phyloP scores from a whole-genome alignment of 441 rosid genomes.

The Lagerstroemia fauriei region DNA sequence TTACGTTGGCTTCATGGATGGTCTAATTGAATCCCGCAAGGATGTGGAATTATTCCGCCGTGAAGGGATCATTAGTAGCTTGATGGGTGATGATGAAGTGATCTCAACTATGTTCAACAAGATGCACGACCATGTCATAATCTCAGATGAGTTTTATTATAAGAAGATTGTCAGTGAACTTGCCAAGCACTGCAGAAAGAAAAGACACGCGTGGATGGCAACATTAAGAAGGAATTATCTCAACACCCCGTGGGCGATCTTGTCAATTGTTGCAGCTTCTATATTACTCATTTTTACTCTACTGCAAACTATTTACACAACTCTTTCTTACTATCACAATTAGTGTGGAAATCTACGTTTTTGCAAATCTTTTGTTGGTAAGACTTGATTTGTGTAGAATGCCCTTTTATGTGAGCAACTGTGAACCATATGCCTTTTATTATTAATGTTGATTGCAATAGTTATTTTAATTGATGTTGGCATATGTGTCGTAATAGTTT shows the following conservation, averaged over 20 bases:
- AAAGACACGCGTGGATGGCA: constrained; percentile 11
- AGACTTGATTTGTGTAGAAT: no score
- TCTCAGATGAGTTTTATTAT: neutral
- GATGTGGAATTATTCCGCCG: constrained; percentile 26
- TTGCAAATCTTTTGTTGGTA: no score
- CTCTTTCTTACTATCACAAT: neutral
- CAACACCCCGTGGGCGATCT: constrained; percentile 10
- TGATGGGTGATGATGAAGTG: constrained; percentile 14
- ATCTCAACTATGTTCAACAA: constrained; percentile 16
- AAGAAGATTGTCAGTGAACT: neutral
- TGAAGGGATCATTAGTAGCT: constrained; percentile 6
- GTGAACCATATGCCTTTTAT: no score
- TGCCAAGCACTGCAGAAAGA: neutral
- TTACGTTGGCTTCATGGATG: constrained; percentile 15
- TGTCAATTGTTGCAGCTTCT: neutral
- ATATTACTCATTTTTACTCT: neutral
- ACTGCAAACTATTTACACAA: neutral
- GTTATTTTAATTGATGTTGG: no score
- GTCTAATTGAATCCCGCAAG: constrained; percentile 13
- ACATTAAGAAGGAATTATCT: constrained; percentile 21
- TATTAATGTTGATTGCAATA: no score
- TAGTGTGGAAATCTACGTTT: no score
- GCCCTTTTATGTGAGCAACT: no score
- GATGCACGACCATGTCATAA: neutral
- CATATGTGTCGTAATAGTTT: no score